Conservation (phyloP, 345 rosid species). For the Acer saccharum region DNA sequence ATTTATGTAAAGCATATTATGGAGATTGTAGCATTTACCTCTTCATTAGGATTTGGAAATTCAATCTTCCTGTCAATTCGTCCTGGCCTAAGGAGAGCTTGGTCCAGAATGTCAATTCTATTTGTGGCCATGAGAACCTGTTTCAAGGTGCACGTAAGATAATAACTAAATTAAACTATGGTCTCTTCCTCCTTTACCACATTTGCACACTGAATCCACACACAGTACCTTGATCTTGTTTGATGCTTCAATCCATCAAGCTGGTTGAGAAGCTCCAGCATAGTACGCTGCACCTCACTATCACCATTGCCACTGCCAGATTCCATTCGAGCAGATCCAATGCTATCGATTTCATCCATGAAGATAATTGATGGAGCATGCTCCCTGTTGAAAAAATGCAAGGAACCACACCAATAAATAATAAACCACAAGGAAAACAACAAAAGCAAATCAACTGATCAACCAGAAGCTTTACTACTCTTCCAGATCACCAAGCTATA, state of each 20-base stretch:
- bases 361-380: slow-evolving; percentile 97
- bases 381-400: slow-evolving; percentile 54
- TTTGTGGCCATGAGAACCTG: slow-evolving; percentile 99
- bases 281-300: slow-evolving; percentile 96
- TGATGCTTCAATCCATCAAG: slow-evolving; percentile 98
- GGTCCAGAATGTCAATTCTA: slow-evolving; percentile 95
- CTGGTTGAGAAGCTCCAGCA: slow-evolving; percentile 99
- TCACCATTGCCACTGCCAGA: slow-evolving; percentile 99
- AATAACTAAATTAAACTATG: slow-evolving; percentile 1
- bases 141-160: slow-evolving; percentile 10
- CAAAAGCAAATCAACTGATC: slow-evolving; percentile 1
- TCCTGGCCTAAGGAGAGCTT: slow-evolving; percentile 98
- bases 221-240: slow-evolving; percentile 89
- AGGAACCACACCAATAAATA: background rate
- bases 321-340: slow-evolving; percentile 99
- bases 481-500: background rate
- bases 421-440: slow-evolving; percentile 3
- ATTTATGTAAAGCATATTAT: background rate
- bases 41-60: slow-evolving; percentile 98
- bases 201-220: background rate
- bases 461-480: background rate
- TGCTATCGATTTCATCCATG: slow-evolving; percentile 99
- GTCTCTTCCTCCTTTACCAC: background rate
- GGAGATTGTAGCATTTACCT: slow-evolving; percentile 39
- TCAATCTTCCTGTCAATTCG: slow-evolving; percentile 97